Evolutionary conservation across 1,284 basidiomycete genomes (phyloP), one percentile per base, ranked within the genome.

Genomic region (Apiotrichum sp.): DNA sequence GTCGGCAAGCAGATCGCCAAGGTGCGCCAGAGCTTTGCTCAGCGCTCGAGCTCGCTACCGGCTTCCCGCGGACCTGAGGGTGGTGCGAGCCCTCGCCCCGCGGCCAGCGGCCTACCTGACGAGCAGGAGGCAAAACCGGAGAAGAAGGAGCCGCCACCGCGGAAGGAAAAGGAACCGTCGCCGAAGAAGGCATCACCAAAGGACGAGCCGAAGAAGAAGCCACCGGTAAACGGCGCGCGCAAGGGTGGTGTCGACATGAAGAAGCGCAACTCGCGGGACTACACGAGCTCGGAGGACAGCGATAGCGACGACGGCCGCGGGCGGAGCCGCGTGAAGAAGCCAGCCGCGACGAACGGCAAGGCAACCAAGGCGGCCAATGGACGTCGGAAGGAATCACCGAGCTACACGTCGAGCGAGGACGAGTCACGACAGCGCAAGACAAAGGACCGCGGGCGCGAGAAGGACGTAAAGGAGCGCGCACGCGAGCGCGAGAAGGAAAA

Each of bases 1-100:
- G 57, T 69, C 46, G 63, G 63, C 6, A 64, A 66, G 49, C 58
- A 65, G 50, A 66, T 62, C 16, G 65, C 65, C 38, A 66, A 65
- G 55, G 62, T 65, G 57, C 56, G 62, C 32, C 61, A 62, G 16
- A 65, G 64, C 56, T 55, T 52, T 38, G 49, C 40, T 9, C 61
- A 64, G 51, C 55, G 67, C 31, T 55, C 64, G 3, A 49, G 60
- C 4, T 65, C 62, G 2, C 31, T 67, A 32, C 65, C 67, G 2
- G 62, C 59, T 31, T n/a, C 52, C 13, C 61, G 62, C 51, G 16
- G 53, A 13, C 13, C 33, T 3, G 58, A 58, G n/a, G 57, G 56
- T 4, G 55, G 39, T 0, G 62, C 61, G 11, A 61, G 57, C 36
- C 58, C 65, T 16, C 52, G 59, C 16, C 51, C 48, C n/a, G 47